Conservation (phyloP, 208 protist genomes). For the Crithidia bombi region DNA sequence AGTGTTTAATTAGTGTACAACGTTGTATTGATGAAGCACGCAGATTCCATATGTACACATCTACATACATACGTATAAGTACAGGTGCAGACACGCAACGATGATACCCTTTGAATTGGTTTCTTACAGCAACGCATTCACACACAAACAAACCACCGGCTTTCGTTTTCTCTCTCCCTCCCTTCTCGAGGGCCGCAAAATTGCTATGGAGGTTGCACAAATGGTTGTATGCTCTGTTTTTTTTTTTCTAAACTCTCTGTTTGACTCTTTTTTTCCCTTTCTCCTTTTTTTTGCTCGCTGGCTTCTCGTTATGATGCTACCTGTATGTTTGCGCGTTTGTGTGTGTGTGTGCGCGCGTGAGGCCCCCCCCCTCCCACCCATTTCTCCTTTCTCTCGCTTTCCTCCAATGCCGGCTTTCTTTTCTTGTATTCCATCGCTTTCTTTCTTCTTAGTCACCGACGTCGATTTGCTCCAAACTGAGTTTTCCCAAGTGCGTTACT, state of each 20-base stretch:
- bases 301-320: not conserved
- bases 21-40: too few species aligned
- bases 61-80: not conserved
- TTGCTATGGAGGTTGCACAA: not conserved
- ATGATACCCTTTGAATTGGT: not conserved
- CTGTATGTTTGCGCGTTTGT: not conserved
- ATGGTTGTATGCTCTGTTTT: not conserved
- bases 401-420: too few species aligned
- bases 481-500: too few species aligned
- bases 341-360: slow-evolving; percentile 2
- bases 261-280: not conserved
- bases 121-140: not conserved
- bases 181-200: not conserved
- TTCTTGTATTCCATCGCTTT: too few species aligned
- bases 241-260: not conserved
- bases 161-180: not conserved
- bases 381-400: slow-evolving; percentile 3
- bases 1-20: too few species aligned
- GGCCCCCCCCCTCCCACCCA: too few species aligned
- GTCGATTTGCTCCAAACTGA: too few species aligned
- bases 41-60: not conserved
- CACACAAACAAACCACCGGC: not conserved
- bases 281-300: not conserved
- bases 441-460: too few species aligned
- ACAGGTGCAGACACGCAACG: not conserved